Evolutionary conservation across 1,139 yeast genomes (phyloP).

Genomic region (Kazachstania sp.): DNA sequence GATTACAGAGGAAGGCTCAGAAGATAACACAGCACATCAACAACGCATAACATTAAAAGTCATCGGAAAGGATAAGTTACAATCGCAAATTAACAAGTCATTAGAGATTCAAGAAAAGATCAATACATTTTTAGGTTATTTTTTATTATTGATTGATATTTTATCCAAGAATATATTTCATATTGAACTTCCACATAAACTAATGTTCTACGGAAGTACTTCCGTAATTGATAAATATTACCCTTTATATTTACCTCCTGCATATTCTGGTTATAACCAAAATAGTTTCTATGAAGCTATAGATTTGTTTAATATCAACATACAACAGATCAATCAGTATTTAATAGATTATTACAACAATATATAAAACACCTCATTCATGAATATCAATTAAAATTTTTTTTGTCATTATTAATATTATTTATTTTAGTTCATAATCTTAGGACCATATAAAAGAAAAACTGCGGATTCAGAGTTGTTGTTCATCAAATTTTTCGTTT

Average conservation of each 20-base stretch:
- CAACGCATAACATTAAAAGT: background rate
- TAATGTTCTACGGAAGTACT: conserved; percentile 25
- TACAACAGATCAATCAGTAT: conserved; percentile 25
- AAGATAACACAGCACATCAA: background rate
- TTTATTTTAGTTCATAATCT: background rate
- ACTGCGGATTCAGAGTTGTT: conserved; percentile 35
- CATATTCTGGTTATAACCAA: conserved; percentile 12
- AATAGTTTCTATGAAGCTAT: conserved; percentile 18
- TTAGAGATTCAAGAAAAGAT: conserved; percentile 6
- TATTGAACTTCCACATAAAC: conserved; percentile 21
- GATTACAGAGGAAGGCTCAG: background rate
- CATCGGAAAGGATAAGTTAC: background rate
- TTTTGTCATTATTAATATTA: background rate
- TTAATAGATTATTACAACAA: conserved; percentile 11
- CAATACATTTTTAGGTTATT: conserved; percentile 24
- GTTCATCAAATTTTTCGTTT: conserved; percentile 45
- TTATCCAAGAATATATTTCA: conserved; percentile 16
- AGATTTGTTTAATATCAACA: conserved; percentile 19
- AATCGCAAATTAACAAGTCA: conserved; percentile 1
- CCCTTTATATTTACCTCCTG: conserved; percentile 21
- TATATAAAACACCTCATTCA: background rate
- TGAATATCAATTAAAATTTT: background rate
- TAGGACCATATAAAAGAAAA: no score
- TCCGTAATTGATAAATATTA: conserved; percentile 17
- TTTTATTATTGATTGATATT: conserved; percentile 20